Percentiles rank a stretch among this genome's conserved stretches.
These are phyloP conservation scores for Neofusicoccum sp. DNA, from an alignment of 2,329 filamentous ascomycete species.

Conservation along the genomic window DNA sequence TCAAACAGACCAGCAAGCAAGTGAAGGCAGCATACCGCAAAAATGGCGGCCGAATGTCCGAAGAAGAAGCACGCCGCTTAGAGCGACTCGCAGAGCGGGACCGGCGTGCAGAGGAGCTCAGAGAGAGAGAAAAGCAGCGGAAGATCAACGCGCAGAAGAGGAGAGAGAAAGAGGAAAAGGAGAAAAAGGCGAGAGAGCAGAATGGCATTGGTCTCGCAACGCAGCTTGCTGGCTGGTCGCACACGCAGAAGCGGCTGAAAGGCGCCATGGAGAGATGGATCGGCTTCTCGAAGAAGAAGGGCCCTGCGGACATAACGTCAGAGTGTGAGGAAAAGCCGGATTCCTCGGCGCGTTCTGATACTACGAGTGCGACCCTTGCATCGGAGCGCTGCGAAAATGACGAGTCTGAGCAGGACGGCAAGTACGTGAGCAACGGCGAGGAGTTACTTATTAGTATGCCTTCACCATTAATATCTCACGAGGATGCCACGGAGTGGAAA, in stretches of 20 bases:
- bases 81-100: constrained; percentile 37
- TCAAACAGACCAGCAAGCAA: constrained; percentile 37
- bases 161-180: constrained; percentile 36
- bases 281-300: neutral
- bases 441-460: no score
- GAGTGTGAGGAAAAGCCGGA: neutral
- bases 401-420: neutral
- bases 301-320: neutral
- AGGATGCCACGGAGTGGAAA: no score
- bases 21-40: constrained; percentile 38
- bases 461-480: no score
- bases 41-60: constrained; percentile 31
- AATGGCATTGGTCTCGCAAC: constrained; percentile 41
- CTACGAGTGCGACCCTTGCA: neutral
- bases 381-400: neutral
- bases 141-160: constrained; percentile 28
- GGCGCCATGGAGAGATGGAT: constrained; percentile 38
- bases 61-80: constrained; percentile 33
- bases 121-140: constrained; percentile 36
- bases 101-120: constrained; percentile 35
- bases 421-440: neutral
- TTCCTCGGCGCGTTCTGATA: neutral
- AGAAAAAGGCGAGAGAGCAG: constrained; percentile 35
- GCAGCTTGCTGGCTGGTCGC: constrained; percentile 42
- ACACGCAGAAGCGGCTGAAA: constrained; percentile 41